Percentiles rank a stretch among this genome's conserved stretches.
These are phyloP conservation scores for Mycosphaerelloides madeirae DNA, from an alignment of 2,329 filamentous ascomycete genomes.

Conservation along the genomic window DNA sequence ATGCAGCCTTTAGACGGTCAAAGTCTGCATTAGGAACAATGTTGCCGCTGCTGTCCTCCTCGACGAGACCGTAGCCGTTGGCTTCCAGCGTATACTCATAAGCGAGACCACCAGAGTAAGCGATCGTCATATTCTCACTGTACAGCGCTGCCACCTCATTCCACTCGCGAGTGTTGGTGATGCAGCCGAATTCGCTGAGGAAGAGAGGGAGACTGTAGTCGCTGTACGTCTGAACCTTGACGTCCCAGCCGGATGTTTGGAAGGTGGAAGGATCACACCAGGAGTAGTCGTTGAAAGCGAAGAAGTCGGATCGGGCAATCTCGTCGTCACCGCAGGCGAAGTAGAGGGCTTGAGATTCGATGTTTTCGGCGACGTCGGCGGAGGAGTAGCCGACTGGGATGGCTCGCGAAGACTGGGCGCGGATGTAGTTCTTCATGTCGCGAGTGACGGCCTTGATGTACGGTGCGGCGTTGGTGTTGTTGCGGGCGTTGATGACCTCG, in stretches of 20 bases:
- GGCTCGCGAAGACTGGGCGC: slow-evolving; percentile 59
- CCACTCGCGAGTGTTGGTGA: slow-evolving; percentile 74
- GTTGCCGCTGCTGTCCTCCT: slow-evolving; percentile 49
- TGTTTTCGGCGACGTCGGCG: slow-evolving; percentile 79
- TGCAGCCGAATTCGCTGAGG: slow-evolving; percentile 91
- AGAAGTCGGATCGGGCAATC: slow-evolving; percentile 73
- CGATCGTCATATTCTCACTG: slow-evolving; percentile 71
- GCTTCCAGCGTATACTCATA: slow-evolving; percentile 86
- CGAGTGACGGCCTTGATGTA: slow-evolving; percentile 69
- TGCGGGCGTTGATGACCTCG: slow-evolving; percentile 64
- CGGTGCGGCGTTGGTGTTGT: slow-evolving; percentile 61
- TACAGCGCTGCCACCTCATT: slow-evolving; percentile 76
- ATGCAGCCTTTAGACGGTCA: slow-evolving; percentile 50
- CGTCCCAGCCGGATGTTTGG: slow-evolving; percentile 69
- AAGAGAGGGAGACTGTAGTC: slow-evolving; percentile 86
- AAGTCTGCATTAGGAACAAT: slow-evolving; percentile 62
- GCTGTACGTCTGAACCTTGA: slow-evolving; percentile 81
- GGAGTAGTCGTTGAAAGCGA: slow-evolving; percentile 84
- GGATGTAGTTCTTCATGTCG: slow-evolving; percentile 76
- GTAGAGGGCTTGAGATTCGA: slow-evolving; percentile 78
- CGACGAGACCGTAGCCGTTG: slow-evolving; percentile 75
- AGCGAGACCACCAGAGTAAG: slow-evolving; percentile 91
- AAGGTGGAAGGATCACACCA: slow-evolving; percentile 72
- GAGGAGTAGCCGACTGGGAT: slow-evolving; percentile 81
- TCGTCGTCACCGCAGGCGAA: slow-evolving; percentile 88